Percentiles rank a stretch among this genome's conserved stretches.
These are phyloP conservation scores for Lipomyces mesembrius DNA, from an alignment of 805 yeast genomes.

Conservation along the genomic window DNA sequence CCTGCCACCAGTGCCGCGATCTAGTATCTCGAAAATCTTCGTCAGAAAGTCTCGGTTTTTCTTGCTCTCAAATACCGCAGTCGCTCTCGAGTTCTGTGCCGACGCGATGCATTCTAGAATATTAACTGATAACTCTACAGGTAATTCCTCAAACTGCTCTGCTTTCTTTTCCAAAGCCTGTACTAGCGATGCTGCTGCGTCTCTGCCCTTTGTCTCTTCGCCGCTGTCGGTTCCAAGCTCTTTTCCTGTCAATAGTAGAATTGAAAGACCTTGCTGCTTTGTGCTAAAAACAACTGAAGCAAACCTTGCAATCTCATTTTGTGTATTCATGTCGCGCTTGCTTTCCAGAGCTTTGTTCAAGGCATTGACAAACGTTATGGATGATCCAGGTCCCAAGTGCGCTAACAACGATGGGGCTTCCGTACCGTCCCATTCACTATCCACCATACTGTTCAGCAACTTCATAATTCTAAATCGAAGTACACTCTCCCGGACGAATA, in stretches of 20 bases:
- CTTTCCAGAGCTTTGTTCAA: conserved; percentile 65
- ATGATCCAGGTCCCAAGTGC: conserved; percentile 69
- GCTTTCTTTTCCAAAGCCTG: conserved; percentile 41
- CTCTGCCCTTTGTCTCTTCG: conserved; percentile 17
- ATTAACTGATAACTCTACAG: conserved; percentile 51
- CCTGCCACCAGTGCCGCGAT: conserved; percentile 19
- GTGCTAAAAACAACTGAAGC: conserved; percentile 42
- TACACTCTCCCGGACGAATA: conserved; percentile 57
- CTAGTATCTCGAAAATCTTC: conserved; percentile 20
- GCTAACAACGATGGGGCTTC: conserved; percentile 81
- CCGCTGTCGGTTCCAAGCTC: conserved; percentile 37
- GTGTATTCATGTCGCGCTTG: conserved; percentile 42
- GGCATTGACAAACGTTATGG: conserved; percentile 63
- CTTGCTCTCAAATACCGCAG: conserved; percentile 54
- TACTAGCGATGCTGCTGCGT: conserved; percentile 37
- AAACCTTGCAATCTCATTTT: conserved; percentile 40
- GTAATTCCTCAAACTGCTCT: conserved; percentile 24
- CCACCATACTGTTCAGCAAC: conserved; percentile 52
- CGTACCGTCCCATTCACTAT: conserved; percentile 52
- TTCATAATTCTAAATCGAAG: conserved; percentile 59
- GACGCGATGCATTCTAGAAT: conserved; percentile 72
- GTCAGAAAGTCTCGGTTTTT: conserved; percentile 13
- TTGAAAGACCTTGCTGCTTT: conserved; percentile 49
- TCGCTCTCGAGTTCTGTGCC: conserved; percentile 80
- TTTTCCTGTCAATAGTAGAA: conserved; percentile 45